These are phyloP conservation scores for Coleophoma crateriformis DNA, from an alignment of 2,329 filamentous ascomycete genomes.

Conservation along the genomic window DNA sequence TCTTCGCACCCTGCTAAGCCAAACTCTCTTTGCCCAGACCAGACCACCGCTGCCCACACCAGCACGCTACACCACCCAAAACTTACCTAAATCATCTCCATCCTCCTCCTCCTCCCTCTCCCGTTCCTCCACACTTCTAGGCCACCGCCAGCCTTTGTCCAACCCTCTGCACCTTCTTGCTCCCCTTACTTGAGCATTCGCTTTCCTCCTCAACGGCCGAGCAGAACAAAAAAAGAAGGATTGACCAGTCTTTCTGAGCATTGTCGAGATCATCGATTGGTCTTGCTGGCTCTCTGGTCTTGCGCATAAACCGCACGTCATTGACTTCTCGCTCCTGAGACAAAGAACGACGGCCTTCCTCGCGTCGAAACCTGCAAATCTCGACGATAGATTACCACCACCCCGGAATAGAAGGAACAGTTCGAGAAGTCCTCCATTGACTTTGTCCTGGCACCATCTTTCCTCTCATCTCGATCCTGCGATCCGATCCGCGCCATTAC, in stretches of 20 bases:
- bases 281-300: not conserved
- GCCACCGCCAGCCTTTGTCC: constrained; percentile 21
- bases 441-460: constrained; percentile 21
- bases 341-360: not conserved
- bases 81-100: constrained; percentile 1
- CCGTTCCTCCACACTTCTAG: constrained; percentile 16
- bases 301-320: not conserved
- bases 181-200: not conserved
- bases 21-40: too few species aligned
- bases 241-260: not conserved
- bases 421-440: constrained; percentile 18
- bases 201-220: too few species aligned
- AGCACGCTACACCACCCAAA: too few species aligned
- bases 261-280: not conserved
- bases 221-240: not conserved
- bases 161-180: constrained; percentile 3
- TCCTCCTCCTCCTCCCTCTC: constrained; percentile 7
- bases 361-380: not conserved
- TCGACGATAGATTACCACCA: not conserved
- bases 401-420: constrained; percentile 19
- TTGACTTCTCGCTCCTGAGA: not conserved
- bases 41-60: too few species aligned
- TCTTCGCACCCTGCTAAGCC: too few species aligned
- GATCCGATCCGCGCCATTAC: too few species aligned
- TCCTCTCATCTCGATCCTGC: constrained; percentile 4